Base-by-base conservation (phyloP, 495 filamentous ascomycete species). In the Hypoxylon rickii region DNA sequence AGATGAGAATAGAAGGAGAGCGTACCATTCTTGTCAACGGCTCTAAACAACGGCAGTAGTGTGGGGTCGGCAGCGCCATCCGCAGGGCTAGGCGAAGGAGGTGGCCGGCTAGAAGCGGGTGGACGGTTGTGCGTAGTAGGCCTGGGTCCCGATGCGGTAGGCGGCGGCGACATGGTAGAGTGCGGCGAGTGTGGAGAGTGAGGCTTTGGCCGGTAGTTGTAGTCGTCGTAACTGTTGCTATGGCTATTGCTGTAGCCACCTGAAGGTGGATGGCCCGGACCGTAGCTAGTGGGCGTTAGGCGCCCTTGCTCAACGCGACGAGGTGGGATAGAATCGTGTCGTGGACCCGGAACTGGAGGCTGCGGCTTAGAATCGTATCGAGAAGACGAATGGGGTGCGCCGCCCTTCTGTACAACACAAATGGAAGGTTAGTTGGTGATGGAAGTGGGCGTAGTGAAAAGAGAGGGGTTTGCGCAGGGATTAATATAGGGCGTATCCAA, bases 1-100 rank as follows among this genome's bases (percentile, higher is more conserved):
- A n/a, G 7, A 7, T 15, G 12, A 3, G 17, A 1, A 15, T 18
- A 19, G 37, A 22, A 19, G 18, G 18, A 38, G 10, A 8, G 60
- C 81, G 52, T 56, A 88, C 86, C 80, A 75, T 87, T 80, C 59
- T 89, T 89, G 72, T 98, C 96, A 11, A 96, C 94, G 0, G 91
- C 89, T 45, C 88, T 84, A 78, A 98, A 98, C 15, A 97, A 77
- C 0, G 89, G 90, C 61, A 89, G 86, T 7, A 98, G 79, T 0
- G 84, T 82, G 24, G 87, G 86, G 63, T 93, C 90, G 0, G 79
- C 81, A 16, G 83, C 78, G 43, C 80, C 71, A 12, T 87, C 83
- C 39, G 64, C 60, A 8, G 86, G 85, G 15, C 82, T 82, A 4
- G 85, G 82, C 15, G 85, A 84, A 15, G 83, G 81, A 1, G 88